Conservation (phyloP, 1,284 basidiomycete species). For the Peniophora sp. region DNA sequence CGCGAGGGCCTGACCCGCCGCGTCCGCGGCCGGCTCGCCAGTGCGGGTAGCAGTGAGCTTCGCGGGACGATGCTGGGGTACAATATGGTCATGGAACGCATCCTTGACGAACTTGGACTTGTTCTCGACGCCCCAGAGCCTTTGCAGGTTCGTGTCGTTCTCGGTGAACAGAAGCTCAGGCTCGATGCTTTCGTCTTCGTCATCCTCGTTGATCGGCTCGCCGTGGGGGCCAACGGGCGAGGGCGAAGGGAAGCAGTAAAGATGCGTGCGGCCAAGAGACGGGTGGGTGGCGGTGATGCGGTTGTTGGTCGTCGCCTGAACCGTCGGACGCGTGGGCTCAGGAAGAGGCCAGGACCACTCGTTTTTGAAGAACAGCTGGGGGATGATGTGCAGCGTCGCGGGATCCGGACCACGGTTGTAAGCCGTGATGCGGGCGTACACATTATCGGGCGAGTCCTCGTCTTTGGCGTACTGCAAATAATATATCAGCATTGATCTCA, state of each 20-base stretch:
- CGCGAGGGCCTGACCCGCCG: conserved; percentile 32
- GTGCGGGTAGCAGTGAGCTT: conserved; percentile 15
- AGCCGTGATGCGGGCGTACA: conserved; percentile 90
- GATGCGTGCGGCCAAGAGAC: conserved; percentile 64
- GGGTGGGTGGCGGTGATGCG: conserved; percentile 73
- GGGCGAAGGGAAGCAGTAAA: conserved; percentile 90
- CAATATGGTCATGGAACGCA: conserved; percentile 97
- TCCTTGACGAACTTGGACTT: conserved; percentile 85
- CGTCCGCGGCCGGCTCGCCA: conserved; percentile 19
- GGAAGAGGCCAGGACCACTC: conserved; percentile 94
- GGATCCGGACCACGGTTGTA: conserved; percentile 97
- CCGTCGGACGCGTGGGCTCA: conserved; percentile 69
- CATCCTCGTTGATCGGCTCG: conserved; percentile 49
- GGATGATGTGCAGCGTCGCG: conserved; percentile 92
- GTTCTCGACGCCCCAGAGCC: conserved; percentile 87
- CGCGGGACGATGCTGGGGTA: conserved; percentile 74
- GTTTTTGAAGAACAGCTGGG: conserved; percentile 96
- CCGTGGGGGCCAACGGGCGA: conserved; percentile 75
- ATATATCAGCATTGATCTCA: conserved; percentile 10
- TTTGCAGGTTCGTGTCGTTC: conserved; percentile 93
- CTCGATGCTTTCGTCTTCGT: conserved; percentile 59
- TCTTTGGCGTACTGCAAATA: conserved; percentile 89
- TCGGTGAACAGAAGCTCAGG: conserved; percentile 90
- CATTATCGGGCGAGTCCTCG: conserved; percentile 80
- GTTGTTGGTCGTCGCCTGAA: conserved; percentile 55